Evolutionary conservation across 2,329 filamentous ascomycete species (phyloP).

Genomic region (Calonectria pteridis): DNA sequence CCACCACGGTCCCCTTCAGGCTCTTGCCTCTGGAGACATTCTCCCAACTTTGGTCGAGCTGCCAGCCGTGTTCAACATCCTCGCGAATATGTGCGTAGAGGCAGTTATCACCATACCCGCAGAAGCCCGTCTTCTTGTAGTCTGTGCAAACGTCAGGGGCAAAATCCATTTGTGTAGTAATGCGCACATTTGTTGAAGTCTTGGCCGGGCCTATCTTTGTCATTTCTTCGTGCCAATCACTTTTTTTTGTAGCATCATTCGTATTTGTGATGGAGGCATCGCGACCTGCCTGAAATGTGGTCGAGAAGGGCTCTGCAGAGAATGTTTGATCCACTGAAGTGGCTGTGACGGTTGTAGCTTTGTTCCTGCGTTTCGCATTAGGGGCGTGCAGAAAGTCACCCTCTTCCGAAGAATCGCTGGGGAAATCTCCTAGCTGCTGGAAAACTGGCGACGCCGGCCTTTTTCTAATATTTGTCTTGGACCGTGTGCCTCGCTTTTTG

Average conservation of each 20-base stretch:
- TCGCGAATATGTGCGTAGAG: conserved; percentile 84
- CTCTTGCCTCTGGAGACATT: conserved; percentile 79
- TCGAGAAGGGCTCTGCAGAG: background rate
- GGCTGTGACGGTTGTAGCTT: background rate
- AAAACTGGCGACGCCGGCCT: background rate
- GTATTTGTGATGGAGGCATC: background rate
- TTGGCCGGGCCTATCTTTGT: conserved; percentile 1
- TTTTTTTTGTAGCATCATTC: conserved; percentile 6
- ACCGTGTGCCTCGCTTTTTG: background rate
- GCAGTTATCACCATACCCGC: conserved; percentile 60
- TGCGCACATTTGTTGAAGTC: conserved; percentile 4
- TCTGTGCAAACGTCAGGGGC: conserved; percentile 96
- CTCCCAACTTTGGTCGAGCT: conserved; percentile 95
- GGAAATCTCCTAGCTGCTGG: background rate
- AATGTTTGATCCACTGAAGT: background rate
- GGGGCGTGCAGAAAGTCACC: background rate
- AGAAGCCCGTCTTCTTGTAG: conserved; percentile 75
- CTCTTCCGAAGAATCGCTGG: background rate
- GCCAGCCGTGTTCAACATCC: conserved; percentile 93
- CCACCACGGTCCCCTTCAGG: conserved; percentile 70
- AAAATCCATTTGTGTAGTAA: conserved; percentile 70
- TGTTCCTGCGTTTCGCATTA: conserved; percentile 1
- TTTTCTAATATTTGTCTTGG: conserved; percentile 5
- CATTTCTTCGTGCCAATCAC: background rate
- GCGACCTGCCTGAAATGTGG: background rate